These are phyloP conservation scores for Suillus paluster DNA, from an alignment of 768 basidiomycete species.

Conservation along the genomic window DNA sequence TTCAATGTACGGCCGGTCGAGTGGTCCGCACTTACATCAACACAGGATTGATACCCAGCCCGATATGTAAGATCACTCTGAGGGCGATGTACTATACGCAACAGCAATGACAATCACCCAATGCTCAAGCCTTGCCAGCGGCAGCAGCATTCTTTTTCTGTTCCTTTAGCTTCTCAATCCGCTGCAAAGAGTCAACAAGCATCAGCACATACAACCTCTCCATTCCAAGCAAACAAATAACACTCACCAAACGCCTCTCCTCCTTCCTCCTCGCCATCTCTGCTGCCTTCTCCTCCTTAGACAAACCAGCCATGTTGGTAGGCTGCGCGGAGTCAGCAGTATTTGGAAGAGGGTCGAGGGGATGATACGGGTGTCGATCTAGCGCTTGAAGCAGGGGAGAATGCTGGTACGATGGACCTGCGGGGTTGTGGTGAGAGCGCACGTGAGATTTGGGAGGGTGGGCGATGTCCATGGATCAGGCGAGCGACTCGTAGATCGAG, in stretches of 20 bases:
- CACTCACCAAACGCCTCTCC: slow-evolving; percentile 82
- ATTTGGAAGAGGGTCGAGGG: slow-evolving; percentile 12
- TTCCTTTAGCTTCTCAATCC: slow-evolving; percentile 80
- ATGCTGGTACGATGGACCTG: background rate
- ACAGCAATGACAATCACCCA: background rate
- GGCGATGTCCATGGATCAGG: slow-evolving; percentile 22
- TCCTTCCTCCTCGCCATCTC: slow-evolving; percentile 92
- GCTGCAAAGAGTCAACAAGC: slow-evolving; percentile 40
- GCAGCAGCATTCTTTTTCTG: slow-evolving; percentile 62
- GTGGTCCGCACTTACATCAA: too few relatives aligned
- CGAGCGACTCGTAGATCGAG: slow-evolving; percentile 9
- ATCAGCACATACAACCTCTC: background rate
- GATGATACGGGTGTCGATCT: slow-evolving; percentile 33
- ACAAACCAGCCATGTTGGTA: slow-evolving; percentile 51
- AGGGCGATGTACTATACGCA: too few relatives aligned
- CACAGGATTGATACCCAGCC: too few relatives aligned
- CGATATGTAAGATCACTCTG: too few relatives aligned
- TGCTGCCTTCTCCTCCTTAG: slow-evolving; percentile 92
- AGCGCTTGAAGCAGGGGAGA: slow-evolving; percentile 23
- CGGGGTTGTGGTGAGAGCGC: slow-evolving; percentile 25
- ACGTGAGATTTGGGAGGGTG: slow-evolving; percentile 19
- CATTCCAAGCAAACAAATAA: background rate
- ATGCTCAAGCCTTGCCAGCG: slow-evolving; percentile 5
- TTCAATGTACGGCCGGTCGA: too few relatives aligned
- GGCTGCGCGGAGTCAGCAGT: slow-evolving; percentile 17